phyloP scores from a whole-genome alignment of 2,329 filamentous ascomycete species.

The Fusarium chaquense region DNA sequence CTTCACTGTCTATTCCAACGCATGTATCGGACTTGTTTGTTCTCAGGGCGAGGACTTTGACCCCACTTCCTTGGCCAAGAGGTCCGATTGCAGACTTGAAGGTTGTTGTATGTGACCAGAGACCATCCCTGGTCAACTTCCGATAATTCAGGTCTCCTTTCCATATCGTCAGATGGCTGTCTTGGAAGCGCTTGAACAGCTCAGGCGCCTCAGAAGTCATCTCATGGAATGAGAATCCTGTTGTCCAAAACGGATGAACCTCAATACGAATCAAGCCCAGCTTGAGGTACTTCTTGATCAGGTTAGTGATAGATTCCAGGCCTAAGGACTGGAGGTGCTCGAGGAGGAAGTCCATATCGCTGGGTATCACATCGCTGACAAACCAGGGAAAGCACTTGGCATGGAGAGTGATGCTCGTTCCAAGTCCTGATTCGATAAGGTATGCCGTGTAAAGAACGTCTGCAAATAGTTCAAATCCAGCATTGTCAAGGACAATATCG shows the following conservation, averaged over 20 bases:
- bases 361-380: not conserved
- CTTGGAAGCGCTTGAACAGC: not conserved
- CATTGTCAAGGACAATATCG: conserved; percentile 15
- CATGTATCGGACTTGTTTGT: conserved; percentile 21
- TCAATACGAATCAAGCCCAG: not conserved
- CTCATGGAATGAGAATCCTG: conserved; percentile 4
- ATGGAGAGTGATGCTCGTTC: not conserved
- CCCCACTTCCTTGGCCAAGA: conserved; percentile 1
- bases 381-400: conserved; percentile 9
- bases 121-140: conserved; percentile 12
- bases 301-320: not conserved
- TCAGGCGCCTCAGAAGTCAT: conserved; percentile 1
- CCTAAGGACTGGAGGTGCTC: not conserved
- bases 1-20: conserved; percentile 5
- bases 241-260: conserved; percentile 13
- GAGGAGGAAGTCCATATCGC: not conserved
- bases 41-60: conserved; percentile 6
- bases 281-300: not conserved
- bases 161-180: conserved; percentile 14
- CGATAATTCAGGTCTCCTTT: conserved; percentile 23
- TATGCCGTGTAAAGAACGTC: conserved; percentile 8
- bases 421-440: conserved; percentile 10
- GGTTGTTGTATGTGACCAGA: conserved; percentile 8
- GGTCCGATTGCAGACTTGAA: conserved; percentile 7
- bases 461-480: conserved; percentile 13